Conservation (phyloP, 345 rosid species). For the Eucalyptus rudis region DNA sequence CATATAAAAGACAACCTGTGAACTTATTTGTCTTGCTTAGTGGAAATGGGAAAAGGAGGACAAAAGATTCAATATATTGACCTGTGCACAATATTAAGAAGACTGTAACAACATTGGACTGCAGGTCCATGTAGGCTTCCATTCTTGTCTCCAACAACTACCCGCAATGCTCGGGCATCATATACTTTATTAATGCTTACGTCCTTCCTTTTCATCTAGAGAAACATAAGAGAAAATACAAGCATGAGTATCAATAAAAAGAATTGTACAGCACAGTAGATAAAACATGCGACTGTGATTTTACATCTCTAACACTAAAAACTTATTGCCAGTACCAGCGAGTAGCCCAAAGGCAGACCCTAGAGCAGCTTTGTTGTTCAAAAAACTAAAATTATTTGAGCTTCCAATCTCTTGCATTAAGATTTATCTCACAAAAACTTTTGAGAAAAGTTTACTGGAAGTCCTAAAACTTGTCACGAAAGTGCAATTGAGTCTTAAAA, state of each 20-base stretch:
- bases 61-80: neutral
- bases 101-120: constrained; percentile 59
- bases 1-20: neutral
- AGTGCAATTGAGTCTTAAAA: too few species aligned
- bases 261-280: neutral
- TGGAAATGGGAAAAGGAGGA: neutral
- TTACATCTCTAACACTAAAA: neutral
- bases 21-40: neutral
- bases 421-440: neutral
- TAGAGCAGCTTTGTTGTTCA: neutral
- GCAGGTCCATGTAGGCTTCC: constrained; percentile 69
- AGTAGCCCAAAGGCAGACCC: neutral
- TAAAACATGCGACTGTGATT: neutral
- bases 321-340: neutral
- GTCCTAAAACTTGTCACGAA: too few species aligned
- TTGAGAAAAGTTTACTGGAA: too few species aligned
- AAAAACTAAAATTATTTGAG: neutral
- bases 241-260: neutral
- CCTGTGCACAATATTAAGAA: constrained; percentile 60
- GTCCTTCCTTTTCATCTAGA: constrained; percentile 68
- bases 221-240: neutral
- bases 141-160: constrained; percentile 62
- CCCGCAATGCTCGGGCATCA: constrained; percentile 73
- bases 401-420: neutral
- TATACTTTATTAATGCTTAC: constrained; percentile 45